Evolutionary conservation across 2,329 filamentous ascomycete species (phyloP).

Genomic region (Arthrobotrys sphaeroides): DNA sequence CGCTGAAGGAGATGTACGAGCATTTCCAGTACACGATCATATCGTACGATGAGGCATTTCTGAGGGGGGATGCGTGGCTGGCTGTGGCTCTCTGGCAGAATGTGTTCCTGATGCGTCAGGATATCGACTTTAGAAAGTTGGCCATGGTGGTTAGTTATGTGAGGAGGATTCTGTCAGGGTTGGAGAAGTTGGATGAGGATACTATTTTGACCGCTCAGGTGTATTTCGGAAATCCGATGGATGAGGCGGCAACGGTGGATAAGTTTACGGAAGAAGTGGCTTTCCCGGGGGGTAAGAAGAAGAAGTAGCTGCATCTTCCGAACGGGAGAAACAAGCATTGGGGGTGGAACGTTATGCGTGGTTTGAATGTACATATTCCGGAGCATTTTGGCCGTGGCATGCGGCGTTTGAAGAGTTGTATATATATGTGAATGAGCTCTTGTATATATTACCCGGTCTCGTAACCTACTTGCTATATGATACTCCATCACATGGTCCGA

Average conservation of each 20-base stretch:
- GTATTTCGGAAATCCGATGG: slow-evolving; percentile 65
- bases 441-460: slow-evolving; percentile 33
- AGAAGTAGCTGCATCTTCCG: slow-evolving; percentile 52
- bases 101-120: slow-evolving; percentile 78
- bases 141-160: slow-evolving; percentile 73
- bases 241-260: slow-evolving; percentile 60
- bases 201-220: slow-evolving; percentile 65
- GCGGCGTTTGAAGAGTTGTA: background rate
- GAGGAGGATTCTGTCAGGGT: slow-evolving; percentile 67
- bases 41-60: slow-evolving; percentile 83
- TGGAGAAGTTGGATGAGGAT: slow-evolving; percentile 68
- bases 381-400: slow-evolving; percentile 3
- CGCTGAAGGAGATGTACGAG: slow-evolving; percentile 87
- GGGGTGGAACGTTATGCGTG: too few species aligned
- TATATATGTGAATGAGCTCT: slow-evolving; percentile 29
- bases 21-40: slow-evolving; percentile 90
- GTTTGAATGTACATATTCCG: slow-evolving; percentile 8
- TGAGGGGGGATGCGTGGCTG: slow-evolving; percentile 78
- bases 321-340: too few species aligned
- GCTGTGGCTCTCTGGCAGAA: slow-evolving; percentile 92
- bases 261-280: slow-evolving; percentile 61
- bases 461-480: slow-evolving; percentile 6
- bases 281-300: slow-evolving; percentile 55
- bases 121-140: slow-evolving; percentile 71
- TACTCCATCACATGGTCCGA: slow-evolving; percentile 6